phyloP scores from a whole-genome alignment of 345 rosid genomes.

The Capsella bursapastoris region DNA sequence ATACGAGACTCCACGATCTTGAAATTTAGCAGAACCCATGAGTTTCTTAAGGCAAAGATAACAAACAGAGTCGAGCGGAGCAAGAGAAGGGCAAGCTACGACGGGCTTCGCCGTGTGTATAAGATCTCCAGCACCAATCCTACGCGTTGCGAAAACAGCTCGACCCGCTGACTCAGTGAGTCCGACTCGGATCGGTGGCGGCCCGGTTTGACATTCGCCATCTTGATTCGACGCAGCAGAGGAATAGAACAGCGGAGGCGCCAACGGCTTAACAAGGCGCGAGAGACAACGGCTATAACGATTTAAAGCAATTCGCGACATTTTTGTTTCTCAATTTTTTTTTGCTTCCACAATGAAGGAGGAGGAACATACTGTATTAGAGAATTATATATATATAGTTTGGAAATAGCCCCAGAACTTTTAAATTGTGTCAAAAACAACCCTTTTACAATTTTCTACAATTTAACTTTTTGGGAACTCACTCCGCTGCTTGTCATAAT shows the following conservation, averaged over 20 bases:
- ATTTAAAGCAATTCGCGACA: slow-evolving; percentile 32
- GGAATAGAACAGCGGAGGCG: slow-evolving; percentile 29
- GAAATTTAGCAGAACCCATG: slow-evolving; percentile 23
- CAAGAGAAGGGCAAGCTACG: slow-evolving; percentile 61
- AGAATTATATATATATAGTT: slow-evolving; percentile 2
- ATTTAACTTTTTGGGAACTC: too few relatives aligned
- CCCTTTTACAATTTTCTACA: not conserved
- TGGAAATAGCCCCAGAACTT: slow-evolving; percentile 5
- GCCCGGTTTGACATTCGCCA: slow-evolving; percentile 39
- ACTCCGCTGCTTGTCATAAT: not conserved
- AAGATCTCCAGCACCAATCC: slow-evolving; percentile 72
- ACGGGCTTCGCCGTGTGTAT: slow-evolving; percentile 83
- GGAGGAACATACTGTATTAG: not conserved
- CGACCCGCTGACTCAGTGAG: slow-evolving; percentile 83
- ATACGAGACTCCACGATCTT: slow-evolving; percentile 52
- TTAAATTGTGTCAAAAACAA: slow-evolving; percentile 1
- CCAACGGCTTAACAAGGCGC: slow-evolving; percentile 39
- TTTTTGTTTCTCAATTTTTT: not conserved
- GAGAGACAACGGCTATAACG: slow-evolving; percentile 53
- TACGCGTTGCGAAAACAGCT: slow-evolving; percentile 80
- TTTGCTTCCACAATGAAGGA: not conserved
- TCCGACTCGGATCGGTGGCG: slow-evolving; percentile 73
- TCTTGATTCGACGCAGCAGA: slow-evolving; percentile 36
- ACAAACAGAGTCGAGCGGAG: slow-evolving; percentile 54
- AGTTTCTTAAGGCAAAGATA: slow-evolving; percentile 70